phyloP scores from a whole-genome alignment of 1,284 basidiomycete species.

The Clitocybe nebularis region DNA sequence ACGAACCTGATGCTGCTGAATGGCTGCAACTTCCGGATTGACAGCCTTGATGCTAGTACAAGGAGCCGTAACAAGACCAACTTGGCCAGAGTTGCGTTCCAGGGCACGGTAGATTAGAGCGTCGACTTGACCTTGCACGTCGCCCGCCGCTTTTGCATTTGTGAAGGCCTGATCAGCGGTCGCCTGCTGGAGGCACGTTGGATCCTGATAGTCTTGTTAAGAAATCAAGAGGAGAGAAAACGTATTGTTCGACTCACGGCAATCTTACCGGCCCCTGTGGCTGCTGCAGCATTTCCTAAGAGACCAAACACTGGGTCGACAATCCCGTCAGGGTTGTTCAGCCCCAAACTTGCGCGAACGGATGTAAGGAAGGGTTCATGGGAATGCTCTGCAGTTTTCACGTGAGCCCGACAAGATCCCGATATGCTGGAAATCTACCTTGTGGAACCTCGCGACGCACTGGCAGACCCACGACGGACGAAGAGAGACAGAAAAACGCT shows the following conservation, averaged over 20 bases:
- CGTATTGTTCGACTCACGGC: constrained; percentile 34
- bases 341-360: constrained; percentile 41
- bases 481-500: constrained; percentile 34
- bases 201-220: constrained; percentile 35
- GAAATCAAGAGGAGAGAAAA: not conserved
- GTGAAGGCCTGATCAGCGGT: constrained; percentile 68
- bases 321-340: constrained; percentile 61
- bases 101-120: constrained; percentile 64
- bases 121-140: constrained; percentile 53
- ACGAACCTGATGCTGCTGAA: constrained; percentile 57
- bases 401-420: not conserved
- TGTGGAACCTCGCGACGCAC: constrained; percentile 63
- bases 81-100: constrained; percentile 61
- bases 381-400: constrained; percentile 53
- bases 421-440: constrained; percentile 34
- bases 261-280: constrained; percentile 48
- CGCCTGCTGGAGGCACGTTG: constrained; percentile 63
- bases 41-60: constrained; percentile 55
- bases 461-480: constrained; percentile 37
- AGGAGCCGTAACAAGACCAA: constrained; percentile 45
- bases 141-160: constrained; percentile 60
- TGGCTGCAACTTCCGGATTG: constrained; percentile 66
- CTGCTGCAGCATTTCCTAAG: constrained; percentile 60
- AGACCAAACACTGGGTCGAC: constrained; percentile 63
- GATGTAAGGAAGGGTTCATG: constrained; percentile 54